Evolutionary conservation across 805 yeast genomes (phyloP).

Genomic region (Yarrowia keelungensis): DNA sequence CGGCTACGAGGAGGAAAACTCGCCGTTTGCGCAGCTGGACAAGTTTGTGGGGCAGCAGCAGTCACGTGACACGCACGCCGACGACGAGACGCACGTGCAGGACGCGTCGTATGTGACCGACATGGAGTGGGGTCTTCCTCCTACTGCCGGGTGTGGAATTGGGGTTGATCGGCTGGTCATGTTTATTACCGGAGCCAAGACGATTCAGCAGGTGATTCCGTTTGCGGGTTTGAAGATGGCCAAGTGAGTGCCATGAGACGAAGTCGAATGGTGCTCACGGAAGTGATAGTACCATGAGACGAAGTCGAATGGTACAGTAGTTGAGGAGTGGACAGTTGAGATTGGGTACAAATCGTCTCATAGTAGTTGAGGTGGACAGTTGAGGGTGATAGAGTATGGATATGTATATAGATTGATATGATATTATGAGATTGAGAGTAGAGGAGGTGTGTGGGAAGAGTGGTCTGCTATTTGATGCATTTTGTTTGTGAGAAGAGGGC

Average conservation of each 20-base stretch:
- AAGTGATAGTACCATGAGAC: too few species aligned
- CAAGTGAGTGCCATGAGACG: constrained; percentile 39
- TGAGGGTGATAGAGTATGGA: too few species aligned
- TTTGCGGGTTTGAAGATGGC: constrained; percentile 45
- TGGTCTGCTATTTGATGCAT: too few species aligned
- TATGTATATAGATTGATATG: too few species aligned
- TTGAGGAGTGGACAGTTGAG: too few species aligned
- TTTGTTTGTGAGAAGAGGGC: too few species aligned
- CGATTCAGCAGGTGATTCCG: constrained; percentile 57
- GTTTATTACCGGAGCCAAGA: constrained; percentile 67
- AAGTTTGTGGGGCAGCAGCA: constrained; percentile 48
- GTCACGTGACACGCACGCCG: constrained; percentile 58
- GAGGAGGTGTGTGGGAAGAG: too few species aligned
- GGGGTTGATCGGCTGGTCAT: constrained; percentile 90
- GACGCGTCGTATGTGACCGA: constrained; percentile 74
- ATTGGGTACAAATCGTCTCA: too few species aligned
- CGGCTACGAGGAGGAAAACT: constrained; percentile 96
- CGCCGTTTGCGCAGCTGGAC: constrained; percentile 70
- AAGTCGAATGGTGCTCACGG: too few species aligned
- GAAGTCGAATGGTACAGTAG: too few species aligned
- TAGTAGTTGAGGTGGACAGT: too few species aligned
- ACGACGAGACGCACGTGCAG: constrained; percentile 69
- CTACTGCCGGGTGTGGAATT: constrained; percentile 98
- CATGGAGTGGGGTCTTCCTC: constrained; percentile 95
- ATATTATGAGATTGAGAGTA: too few species aligned